A percentile compares a stretch with the other conserved stretches of the same genome.
These are phyloP conservation scores for Deakozyma indianensis DNA, from an alignment of 805 yeast genomes.

Conservation along the genomic window DNA sequence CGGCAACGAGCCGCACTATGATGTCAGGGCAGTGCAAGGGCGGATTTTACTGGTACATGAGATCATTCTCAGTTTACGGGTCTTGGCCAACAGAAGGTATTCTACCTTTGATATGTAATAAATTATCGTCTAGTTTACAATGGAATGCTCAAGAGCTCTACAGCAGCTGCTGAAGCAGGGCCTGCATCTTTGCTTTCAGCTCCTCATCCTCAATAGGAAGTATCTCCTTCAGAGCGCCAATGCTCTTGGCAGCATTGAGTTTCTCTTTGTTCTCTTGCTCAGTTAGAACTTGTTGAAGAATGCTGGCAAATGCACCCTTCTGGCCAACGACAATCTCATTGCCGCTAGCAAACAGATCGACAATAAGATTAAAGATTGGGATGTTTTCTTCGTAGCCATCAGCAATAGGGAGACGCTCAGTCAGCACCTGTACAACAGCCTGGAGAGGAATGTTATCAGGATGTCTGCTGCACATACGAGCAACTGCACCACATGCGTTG, in stretches of 20 bases:
- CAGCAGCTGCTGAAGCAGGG: background rate
- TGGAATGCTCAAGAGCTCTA: too few relatives aligned
- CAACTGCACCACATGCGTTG: conserved; percentile 94
- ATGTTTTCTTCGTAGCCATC: conserved; percentile 86
- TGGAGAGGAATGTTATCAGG: conserved; percentile 60
- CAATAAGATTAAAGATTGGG: conserved; percentile 70
- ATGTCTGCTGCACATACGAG: conserved; percentile 72
- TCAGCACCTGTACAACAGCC: conserved; percentile 59
- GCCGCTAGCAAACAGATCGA: conserved; percentile 38
- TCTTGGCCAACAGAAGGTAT: too few relatives aligned
- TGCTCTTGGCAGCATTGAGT: background rate
- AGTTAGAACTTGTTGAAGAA: background rate
- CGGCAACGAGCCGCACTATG: too few relatives aligned
- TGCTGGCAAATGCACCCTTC: background rate
- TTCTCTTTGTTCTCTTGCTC: background rate
- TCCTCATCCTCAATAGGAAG: background rate
- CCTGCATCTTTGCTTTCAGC: background rate
- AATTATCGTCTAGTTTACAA: too few relatives aligned
- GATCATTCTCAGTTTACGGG: too few relatives aligned
- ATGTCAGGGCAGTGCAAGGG: too few relatives aligned
- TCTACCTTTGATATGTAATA: too few relatives aligned
- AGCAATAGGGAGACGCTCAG: conserved; percentile 70
- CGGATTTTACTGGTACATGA: too few relatives aligned
- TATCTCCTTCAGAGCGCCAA: background rate
- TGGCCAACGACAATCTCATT: background rate